Evolutionary conservation across 2,329 filamentous ascomycete genomes (phyloP).

Genomic region (Ophiocordyceps camponoti-leonardi): DNA sequence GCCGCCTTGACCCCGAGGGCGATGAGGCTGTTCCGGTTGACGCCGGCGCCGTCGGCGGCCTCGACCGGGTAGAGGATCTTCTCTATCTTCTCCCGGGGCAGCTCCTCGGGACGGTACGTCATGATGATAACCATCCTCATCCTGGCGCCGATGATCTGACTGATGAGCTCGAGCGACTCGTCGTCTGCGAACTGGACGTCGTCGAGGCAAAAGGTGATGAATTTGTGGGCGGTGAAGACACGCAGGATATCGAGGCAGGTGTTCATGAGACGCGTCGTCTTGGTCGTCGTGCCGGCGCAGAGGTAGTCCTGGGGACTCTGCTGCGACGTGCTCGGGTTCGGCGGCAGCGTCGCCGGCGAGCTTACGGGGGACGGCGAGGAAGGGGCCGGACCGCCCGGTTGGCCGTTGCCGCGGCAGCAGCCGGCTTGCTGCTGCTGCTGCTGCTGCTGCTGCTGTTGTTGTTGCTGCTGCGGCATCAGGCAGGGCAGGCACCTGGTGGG

Average conservation of each 20-base stretch:
- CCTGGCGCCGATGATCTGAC: conserved; percentile 60
- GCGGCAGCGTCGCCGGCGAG: conserved; percentile 18
- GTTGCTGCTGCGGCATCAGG: no score
- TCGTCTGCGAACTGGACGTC: conserved; percentile 83
- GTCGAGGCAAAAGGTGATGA: conserved; percentile 78
- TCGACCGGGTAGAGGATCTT: conserved; percentile 36
- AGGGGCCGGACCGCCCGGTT: conserved; percentile 12
- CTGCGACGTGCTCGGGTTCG: conserved; percentile 19
- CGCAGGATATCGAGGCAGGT: conserved; percentile 75
- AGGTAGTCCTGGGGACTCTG: conserved; percentile 43
- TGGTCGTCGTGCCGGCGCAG: conserved; percentile 38
- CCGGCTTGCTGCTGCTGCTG: conserved; percentile 14
- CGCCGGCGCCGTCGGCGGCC: conserved; percentile 19
- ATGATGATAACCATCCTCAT: conserved; percentile 71
- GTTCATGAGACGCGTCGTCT: conserved; percentile 63
- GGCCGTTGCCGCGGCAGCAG: conserved; percentile 9
- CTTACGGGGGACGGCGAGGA: conserved; percentile 30
- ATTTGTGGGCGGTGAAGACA: conserved; percentile 64
- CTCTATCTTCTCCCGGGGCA: conserved; percentile 36
- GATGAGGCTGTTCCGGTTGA: not conserved
- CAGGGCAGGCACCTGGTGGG: conserved; percentile 11
- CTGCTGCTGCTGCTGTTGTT: no score
- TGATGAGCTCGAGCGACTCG: conserved; percentile 70
- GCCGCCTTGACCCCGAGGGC: conserved; percentile 1
- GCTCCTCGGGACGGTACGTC: conserved; percentile 54